A percentile compares a stretch with the other conserved stretches of the same genome.
Conservation (phyloP, 352 stramenopile genomes). For the Globisporangium sylvaticum region DNA sequence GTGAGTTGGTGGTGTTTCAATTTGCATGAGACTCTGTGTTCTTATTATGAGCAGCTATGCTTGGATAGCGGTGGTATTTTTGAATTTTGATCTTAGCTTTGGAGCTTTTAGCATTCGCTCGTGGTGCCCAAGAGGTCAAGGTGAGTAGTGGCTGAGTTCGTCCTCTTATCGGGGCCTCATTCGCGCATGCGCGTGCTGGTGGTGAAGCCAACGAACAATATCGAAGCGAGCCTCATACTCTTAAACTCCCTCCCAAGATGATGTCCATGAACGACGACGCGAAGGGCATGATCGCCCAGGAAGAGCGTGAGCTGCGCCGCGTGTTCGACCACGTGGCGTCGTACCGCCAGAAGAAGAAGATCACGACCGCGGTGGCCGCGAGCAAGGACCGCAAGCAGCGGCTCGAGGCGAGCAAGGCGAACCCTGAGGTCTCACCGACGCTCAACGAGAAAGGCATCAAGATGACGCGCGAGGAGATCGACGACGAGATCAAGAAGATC, state of each 20-base stretch:
- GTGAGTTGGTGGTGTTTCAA: not conserved
- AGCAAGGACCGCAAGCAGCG: conserved; percentile 57
- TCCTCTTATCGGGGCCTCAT: conserved; percentile 2
- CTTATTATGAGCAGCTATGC: not conserved
- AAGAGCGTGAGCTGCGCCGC: conserved; percentile 92
- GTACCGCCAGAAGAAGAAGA: conserved; percentile 87
- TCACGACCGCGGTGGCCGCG: conserved; percentile 32
- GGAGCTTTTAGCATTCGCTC: not conserved
- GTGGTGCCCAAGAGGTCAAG: not conserved
- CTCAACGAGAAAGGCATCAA: conserved; percentile 76
- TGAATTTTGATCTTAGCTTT: not conserved
- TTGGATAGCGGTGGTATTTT: not conserved
- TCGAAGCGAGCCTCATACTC: not conserved
- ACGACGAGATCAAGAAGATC: conserved; percentile 66
- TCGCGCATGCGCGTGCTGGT: conserved; percentile 1
- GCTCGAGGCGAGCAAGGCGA: conserved; percentile 55
- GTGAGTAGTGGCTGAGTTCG: not conserved
- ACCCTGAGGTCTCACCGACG: conserved; percentile 67
- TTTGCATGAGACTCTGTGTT: not conserved
- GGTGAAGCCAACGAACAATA: not conserved
- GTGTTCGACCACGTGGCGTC: conserved; percentile 94
- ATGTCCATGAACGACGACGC: conserved; percentile 70
- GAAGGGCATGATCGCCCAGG: conserved; percentile 91
- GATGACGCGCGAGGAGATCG: conserved; percentile 77
- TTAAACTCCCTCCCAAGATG: conserved; percentile 25